These are phyloP conservation scores for Coniochaeta sp. DNA, from an alignment of 2,329 filamentous ascomycete genomes.

Conservation along the genomic window DNA sequence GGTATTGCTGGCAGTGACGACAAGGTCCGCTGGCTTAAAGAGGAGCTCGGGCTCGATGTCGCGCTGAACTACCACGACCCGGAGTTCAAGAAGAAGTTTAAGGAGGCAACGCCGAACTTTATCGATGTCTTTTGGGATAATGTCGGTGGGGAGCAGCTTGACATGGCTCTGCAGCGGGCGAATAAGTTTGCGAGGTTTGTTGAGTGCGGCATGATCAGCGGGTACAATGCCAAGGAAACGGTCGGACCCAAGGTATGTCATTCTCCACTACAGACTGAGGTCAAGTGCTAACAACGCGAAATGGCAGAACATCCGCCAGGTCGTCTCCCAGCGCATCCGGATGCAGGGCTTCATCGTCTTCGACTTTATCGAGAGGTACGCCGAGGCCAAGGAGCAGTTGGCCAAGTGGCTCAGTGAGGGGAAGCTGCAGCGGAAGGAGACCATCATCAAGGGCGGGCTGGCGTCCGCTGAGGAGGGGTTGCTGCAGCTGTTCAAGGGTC, in stretches of 20 bases:
- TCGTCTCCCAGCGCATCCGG: slow-evolving; percentile 35
- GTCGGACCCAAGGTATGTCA: slow-evolving; percentile 44
- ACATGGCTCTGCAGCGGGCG: slow-evolving; percentile 57
- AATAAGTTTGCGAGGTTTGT: slow-evolving; percentile 58
- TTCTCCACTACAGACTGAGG: neutral
- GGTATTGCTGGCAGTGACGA: slow-evolving; percentile 49
- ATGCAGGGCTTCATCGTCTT: slow-evolving; percentile 71
- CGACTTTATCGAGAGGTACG: slow-evolving; percentile 55
- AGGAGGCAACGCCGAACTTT: slow-evolving; percentile 40
- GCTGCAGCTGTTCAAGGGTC: slow-evolving; percentile 57
- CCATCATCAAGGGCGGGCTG: slow-evolving; percentile 63
- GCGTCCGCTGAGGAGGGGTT: slow-evolving; percentile 56
- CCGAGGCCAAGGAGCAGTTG: slow-evolving; percentile 52
- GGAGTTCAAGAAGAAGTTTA: slow-evolving; percentile 43
- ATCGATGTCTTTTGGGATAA: slow-evolving; percentile 72
- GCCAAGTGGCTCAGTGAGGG: slow-evolving; percentile 64
- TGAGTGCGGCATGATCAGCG: slow-evolving; percentile 64
- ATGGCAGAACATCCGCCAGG: slow-evolving; percentile 16
- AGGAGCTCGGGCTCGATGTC: slow-evolving; percentile 48
- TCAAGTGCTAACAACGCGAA: too few relatives aligned
- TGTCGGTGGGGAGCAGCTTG: slow-evolving; percentile 63
- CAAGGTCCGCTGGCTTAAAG: slow-evolving; percentile 48
- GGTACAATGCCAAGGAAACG: slow-evolving; percentile 50
- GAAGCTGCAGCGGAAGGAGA: slow-evolving; percentile 65
- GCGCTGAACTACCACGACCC: slow-evolving; percentile 50